Conservation (phyloP, 2,329 filamentous ascomycete species). For the Xylaria arbuscula region DNA sequence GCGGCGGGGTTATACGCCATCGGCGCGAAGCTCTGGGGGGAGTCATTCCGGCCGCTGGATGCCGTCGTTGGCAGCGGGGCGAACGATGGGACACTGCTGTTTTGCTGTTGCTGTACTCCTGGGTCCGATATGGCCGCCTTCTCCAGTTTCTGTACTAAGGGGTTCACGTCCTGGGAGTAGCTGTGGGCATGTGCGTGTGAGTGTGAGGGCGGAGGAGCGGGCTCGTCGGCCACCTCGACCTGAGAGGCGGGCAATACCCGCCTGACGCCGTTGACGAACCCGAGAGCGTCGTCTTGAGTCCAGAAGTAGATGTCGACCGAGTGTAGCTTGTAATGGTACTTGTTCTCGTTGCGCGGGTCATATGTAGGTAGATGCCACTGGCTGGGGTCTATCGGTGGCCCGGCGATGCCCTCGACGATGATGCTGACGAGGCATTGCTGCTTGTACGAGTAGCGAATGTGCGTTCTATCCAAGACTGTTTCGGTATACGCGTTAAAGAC, state of each 20-base stretch:
- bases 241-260: conserved; percentile 71
- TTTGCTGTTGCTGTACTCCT: conserved; percentile 52
- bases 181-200: conserved; percentile 50
- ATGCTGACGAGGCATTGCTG: conserved; percentile 78
- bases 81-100: conserved; percentile 51
- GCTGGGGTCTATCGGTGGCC: conserved; percentile 55
- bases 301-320: conserved; percentile 84
- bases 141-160: conserved; percentile 79
- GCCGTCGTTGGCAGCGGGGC: conserved; percentile 55
- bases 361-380: conserved; percentile 82
- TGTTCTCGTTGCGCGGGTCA: conserved; percentile 78
- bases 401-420: conserved; percentile 65
- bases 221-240: conserved; percentile 73
- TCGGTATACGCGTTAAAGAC: conserved; percentile 20
- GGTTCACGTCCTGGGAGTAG: conserved; percentile 64
- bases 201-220: conserved; percentile 59
- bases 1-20: conserved; percentile 85
- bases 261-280: conserved; percentile 75
- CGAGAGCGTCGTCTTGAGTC: conserved; percentile 76
- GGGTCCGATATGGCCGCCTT: conserved; percentile 73
- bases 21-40: conserved; percentile 64
- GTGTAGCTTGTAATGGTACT: conserved; percentile 82
- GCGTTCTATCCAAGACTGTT: conserved; percentile 72
- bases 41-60: conserved; percentile 48
- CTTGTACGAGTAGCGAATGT: conserved; percentile 77